Base-by-base conservation (phyloP, 345 rosid species). In the Mercurialis annua region DNA sequence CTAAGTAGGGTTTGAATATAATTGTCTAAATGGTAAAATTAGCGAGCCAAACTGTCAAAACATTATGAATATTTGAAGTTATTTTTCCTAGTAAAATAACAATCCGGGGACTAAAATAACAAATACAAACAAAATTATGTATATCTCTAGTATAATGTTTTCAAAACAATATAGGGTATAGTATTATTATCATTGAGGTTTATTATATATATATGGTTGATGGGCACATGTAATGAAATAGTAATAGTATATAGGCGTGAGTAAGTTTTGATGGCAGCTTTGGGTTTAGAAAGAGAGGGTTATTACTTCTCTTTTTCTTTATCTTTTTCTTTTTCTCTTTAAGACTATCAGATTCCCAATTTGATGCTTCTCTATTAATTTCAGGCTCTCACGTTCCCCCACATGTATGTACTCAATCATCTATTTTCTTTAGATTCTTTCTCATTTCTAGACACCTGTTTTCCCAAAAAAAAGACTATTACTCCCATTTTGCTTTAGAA, bases 251-350 rank as follows among this genome's bases (percentile, higher is more conserved):
- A 49, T 59, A 50, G 76, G 83, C 82, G 76, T 81, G 85, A 73
- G 65, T 26, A 71, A 66, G 80, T 73, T 77, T 77, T 74, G 70
- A 71, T 79, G 81, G 83, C 85, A 81, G 87, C 87, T 75, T 84
- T 84, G 65, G 58, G 80, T 83, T 77, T 83, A 68, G 75, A 77
- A 47, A 70, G 38, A 77, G 51, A 70, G 38, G 81, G 81, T 20
- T 53, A 40, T 31, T 51, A 24, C 62, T n/a, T 27, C 46, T 52
- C 58, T 43, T 36, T n/a, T 40, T 50, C 62, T 40, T 14, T 30
- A 51, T 18, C 47, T 24, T 42, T 14, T 23, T 24, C 42, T 53
- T 52, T 4, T 1, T 23, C 27, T n/a, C 34, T 53, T 2, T 1
- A 38, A 54, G 46, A 7, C 42, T 68, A 43, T 70, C 53, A 76